These are phyloP conservation scores for Cladophialophora bantiana DNA, from an alignment of 2,329 filamentous ascomycete genomes.

Conservation along the genomic window DNA sequence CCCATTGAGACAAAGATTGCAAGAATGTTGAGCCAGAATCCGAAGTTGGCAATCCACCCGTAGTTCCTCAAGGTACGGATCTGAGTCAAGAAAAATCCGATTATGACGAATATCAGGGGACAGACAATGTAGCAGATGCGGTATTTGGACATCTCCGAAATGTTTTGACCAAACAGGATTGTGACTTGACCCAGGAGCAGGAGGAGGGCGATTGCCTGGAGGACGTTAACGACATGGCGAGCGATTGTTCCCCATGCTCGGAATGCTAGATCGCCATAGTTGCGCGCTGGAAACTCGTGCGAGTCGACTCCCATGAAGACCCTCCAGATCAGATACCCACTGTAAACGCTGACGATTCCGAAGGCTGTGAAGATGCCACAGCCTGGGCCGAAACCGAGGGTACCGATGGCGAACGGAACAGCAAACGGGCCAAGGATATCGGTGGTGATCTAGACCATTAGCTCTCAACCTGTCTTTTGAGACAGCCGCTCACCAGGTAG, in stretches of 20 bases:
- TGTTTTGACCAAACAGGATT: slow-evolving; percentile 9
- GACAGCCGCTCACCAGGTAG: slow-evolving; percentile 5
- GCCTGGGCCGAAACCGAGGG: slow-evolving; percentile 3
- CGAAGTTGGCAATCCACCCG: slow-evolving; percentile 8
- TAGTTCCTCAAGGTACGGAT: slow-evolving; percentile 8
- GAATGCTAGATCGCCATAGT: slow-evolving; percentile 6
- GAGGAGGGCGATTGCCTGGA: slow-evolving; percentile 2
- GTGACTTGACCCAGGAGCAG: slow-evolving; percentile 12
- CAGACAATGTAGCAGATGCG: slow-evolving; percentile 14
- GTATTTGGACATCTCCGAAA: slow-evolving; percentile 1
- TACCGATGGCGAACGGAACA: slow-evolving; percentile 5
- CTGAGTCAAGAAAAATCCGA: slow-evolving; percentile 7
- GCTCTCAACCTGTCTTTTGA: not conserved
- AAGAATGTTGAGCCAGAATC: slow-evolving; percentile 5
- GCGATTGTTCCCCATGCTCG: slow-evolving; percentile 2
- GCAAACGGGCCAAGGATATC: slow-evolving; percentile 13
- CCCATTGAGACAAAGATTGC: slow-evolving; percentile 9
- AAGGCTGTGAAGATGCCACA: not conserved
- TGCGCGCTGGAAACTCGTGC: slow-evolving; percentile 8
- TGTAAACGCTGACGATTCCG: not conserved
- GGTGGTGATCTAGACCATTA: slow-evolving; percentile 14
- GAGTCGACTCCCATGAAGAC: slow-evolving; percentile 6
- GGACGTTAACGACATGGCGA: slow-evolving; percentile 6
- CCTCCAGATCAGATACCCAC: slow-evolving; percentile 4
- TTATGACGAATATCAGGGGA: not conserved